These are phyloP conservation scores for Suhomyces kilbournensis DNA, from an alignment of 805 yeast species.

Conservation along the genomic window DNA sequence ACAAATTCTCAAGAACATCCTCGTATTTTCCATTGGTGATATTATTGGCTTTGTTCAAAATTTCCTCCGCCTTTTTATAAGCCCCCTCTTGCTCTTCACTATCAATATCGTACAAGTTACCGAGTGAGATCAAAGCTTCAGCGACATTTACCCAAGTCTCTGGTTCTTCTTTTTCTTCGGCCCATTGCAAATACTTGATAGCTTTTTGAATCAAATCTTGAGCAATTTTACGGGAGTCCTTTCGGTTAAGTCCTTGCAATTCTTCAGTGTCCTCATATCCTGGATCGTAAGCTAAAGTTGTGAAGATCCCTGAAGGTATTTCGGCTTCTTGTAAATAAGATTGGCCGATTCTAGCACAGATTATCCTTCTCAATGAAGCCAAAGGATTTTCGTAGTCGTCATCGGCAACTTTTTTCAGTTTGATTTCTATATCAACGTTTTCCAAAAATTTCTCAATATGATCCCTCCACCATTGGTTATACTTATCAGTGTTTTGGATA, in stretches of 20 bases:
- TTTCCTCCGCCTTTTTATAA: constrained; percentile 67
- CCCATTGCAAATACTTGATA: constrained; percentile 51
- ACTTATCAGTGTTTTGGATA: constrained; percentile 39
- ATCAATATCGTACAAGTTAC: constrained; percentile 66
- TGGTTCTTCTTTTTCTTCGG: constrained; percentile 72
- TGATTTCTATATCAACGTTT: constrained; percentile 23
- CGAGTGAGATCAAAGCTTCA: constrained; percentile 78
- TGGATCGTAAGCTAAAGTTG: constrained; percentile 57
- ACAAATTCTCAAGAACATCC: constrained; percentile 56
- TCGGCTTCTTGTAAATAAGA: constrained; percentile 65
- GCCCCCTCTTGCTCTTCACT: constrained; percentile 62
- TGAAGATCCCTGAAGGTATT: constrained; percentile 51
- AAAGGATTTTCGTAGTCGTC: constrained; percentile 11
- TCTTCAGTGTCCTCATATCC: constrained; percentile 35
- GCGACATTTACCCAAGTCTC: constrained; percentile 81
- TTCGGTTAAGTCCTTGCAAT: constrained; percentile 32
- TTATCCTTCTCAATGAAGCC: constrained; percentile 29
- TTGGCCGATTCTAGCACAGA: constrained; percentile 58
- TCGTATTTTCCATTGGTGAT: constrained; percentile 76
- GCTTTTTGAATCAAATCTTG: constrained; percentile 50
- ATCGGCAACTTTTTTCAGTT: constrained; percentile 2
- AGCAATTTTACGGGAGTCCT: constrained; percentile 50
- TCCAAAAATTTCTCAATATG: constrained; percentile 35
- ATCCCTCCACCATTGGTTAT: constrained; percentile 57
- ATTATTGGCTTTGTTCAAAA: constrained; percentile 68